Evolutionary conservation across 805 yeast species (phyloP).

Genomic region (Brettanomyces custersianus): DNA sequence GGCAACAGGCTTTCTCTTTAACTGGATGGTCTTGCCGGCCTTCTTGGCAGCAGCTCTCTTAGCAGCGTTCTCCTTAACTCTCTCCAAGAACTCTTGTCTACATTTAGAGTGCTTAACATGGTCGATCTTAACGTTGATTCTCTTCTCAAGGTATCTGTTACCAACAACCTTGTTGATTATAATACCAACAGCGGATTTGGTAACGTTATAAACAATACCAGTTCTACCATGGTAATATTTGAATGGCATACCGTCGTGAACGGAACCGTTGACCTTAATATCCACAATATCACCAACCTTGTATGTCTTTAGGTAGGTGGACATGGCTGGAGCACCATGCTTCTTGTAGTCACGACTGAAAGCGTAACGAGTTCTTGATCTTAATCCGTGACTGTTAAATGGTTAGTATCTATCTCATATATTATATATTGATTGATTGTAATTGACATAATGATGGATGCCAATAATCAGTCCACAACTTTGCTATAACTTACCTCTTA

Average conservation of each 20-base stretch:
- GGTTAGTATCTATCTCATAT: background rate
- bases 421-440: background rate
- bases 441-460: too few relatives aligned
- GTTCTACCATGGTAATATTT: conserved; percentile 99
- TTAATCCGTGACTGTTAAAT: conserved; percentile 89
- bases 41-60: conserved; percentile 91
- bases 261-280: conserved; percentile 97
- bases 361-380: conserved; percentile 99
- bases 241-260: conserved; percentile 99
- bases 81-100: conserved; percentile 97
- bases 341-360: conserved; percentile 99
- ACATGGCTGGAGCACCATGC: conserved; percentile 90
- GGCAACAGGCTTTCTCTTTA: conserved; percentile 97
- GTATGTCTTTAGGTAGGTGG: conserved; percentile 96
- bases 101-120: conserved; percentile 99
- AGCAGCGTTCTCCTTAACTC: conserved; percentile 96
- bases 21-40: conserved; percentile 79
- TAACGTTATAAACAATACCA: conserved; percentile 97
- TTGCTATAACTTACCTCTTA: conserved; percentile 36
- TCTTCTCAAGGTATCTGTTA: conserved; percentile 97
- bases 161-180: conserved; percentile 98
- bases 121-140: conserved; percentile 97
- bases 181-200: conserved; percentile 98
- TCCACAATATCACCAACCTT: conserved; percentile 99
- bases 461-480: too few relatives aligned